Evolutionary conservation across 495 filamentous ascomycete genomes (phyloP).

Genomic region (Amniculicola lignicola): DNA sequence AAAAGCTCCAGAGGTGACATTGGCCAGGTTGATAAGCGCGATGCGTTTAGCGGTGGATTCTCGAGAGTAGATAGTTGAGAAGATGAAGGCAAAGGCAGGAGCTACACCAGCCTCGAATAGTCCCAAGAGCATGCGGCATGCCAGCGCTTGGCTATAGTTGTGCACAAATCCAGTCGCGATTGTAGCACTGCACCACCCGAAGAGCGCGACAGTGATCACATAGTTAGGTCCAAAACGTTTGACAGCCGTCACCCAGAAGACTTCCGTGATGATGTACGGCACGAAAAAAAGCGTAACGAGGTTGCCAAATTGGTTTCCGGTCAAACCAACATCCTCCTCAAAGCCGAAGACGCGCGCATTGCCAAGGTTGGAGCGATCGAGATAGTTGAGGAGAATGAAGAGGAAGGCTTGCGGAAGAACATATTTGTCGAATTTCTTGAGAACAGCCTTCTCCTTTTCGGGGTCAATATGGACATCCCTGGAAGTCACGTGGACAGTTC

Average conservation of each 20-base stretch:
- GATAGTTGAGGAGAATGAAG: constrained; percentile 5
- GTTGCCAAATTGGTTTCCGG: constrained; percentile 34
- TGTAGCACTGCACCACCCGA: constrained; percentile 6
- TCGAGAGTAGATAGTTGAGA: constrained; percentile 19
- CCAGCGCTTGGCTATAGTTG: constrained; percentile 13
- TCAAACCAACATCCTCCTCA: constrained; percentile 32
- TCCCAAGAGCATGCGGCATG: constrained; percentile 12
- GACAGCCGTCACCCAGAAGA: constrained; percentile 11
- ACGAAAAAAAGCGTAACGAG: constrained; percentile 33
- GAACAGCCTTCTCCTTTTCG: background rate
- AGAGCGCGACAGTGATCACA: background rate
- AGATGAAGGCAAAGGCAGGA: constrained; percentile 2
- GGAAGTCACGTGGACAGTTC: background rate
- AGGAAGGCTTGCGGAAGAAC: background rate
- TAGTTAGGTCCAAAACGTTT: constrained; percentile 4
- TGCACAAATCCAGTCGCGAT: constrained; percentile 20
- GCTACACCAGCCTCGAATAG: constrained; percentile 11
- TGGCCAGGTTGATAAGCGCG: constrained; percentile 1
- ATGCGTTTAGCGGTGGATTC: constrained; percentile 3
- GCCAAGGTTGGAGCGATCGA: constrained; percentile 24
- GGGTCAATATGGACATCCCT: constrained; percentile 17
- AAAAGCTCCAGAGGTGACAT: constrained; percentile 20
- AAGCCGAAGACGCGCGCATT: constrained; percentile 39
- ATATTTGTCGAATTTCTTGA: constrained; percentile 9
- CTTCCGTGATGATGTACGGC: constrained; percentile 12